Conservation (phyloP, 805 yeast species). For the Candida broadrunensis region DNA sequence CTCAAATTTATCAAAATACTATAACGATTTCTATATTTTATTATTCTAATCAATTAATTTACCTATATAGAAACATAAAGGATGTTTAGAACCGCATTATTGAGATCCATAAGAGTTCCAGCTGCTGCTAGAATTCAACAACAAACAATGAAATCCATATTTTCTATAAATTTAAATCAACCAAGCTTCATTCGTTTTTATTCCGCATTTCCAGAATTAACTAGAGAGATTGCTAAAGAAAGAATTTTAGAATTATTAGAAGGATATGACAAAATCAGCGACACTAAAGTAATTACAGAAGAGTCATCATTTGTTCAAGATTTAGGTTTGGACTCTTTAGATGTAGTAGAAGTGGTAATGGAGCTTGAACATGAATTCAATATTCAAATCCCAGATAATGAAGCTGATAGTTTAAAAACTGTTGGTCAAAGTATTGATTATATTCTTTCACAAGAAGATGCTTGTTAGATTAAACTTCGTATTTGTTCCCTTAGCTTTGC, state of each 20-base stretch:
- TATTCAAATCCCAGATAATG: slow-evolving; percentile 46
- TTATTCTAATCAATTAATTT: too few relatives aligned
- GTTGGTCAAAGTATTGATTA: slow-evolving; percentile 45
- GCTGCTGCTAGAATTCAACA: slow-evolving; percentile 6
- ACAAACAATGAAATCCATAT: slow-evolving; percentile 10
- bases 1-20: too few relatives aligned
- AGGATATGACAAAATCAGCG: slow-evolving; percentile 56
- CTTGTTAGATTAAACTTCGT: slow-evolving; percentile 19
- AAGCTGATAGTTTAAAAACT: slow-evolving; percentile 44
- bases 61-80: too few relatives aligned
- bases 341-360: slow-evolving; percentile 46
- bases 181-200: slow-evolving; percentile 31
- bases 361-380: slow-evolving; percentile 47
- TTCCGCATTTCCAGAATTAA: slow-evolving; percentile 58
- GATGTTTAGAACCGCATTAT: slow-evolving; percentile 31
- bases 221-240: slow-evolving; percentile 60
- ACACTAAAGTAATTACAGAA: slow-evolving; percentile 35
- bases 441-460: slow-evolving; percentile 40
- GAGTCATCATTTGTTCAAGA: slow-evolving; percentile 35
- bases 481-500: too few relatives aligned
- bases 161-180: neutral
- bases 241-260: slow-evolving; percentile 64
- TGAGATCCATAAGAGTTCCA: slow-evolving; percentile 24
- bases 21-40: too few relatives aligned
- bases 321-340: slow-evolving; percentile 46